phyloP scores from a whole-genome alignment of 2,329 filamentous ascomycete genomes.

The Shiraia bambusicola region DNA sequence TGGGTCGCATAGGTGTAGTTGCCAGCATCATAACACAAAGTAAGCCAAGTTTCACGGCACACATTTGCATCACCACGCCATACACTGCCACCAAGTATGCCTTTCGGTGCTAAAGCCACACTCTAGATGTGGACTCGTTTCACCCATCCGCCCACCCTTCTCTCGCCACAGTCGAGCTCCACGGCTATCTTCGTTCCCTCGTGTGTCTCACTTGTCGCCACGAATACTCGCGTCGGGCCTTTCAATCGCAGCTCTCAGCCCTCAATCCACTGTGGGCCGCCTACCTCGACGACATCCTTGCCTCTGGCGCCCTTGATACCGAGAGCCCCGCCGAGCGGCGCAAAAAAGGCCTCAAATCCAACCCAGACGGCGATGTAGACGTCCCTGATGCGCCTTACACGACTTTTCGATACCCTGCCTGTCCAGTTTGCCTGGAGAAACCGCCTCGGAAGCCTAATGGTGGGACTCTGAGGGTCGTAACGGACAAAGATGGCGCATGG shows the following conservation, averaged over 20 bases:
- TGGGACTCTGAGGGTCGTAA: constrained; percentile 57
- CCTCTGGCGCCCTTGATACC: constrained; percentile 72
- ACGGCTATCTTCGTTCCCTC: constrained; percentile 82
- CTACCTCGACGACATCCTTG: constrained; percentile 71
- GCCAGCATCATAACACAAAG: constrained; percentile 84
- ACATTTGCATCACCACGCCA: background rate
- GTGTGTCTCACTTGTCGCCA: constrained; percentile 77
- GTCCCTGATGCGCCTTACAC: constrained; percentile 83
- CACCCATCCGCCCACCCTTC: constrained; percentile 75
- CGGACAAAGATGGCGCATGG: constrained; percentile 83
- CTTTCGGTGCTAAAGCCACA: constrained; percentile 2
- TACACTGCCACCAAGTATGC: background rate
- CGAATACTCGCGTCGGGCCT: constrained; percentile 69
- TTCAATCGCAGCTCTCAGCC: constrained; percentile 72
- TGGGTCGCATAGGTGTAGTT: constrained; percentile 72
- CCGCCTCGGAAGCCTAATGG: constrained; percentile 62
- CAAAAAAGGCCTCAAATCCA: constrained; percentile 72
- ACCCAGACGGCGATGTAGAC: constrained; percentile 94
- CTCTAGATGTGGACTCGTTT: constrained; percentile 82
- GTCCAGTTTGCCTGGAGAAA: constrained; percentile 71
- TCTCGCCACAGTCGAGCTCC: constrained; percentile 78
- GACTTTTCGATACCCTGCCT: constrained; percentile 88
- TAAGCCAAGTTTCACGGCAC: constrained; percentile 22
- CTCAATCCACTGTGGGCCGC: constrained; percentile 86
- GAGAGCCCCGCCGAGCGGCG: constrained; percentile 72